Evolutionary conservation across 2,329 filamentous ascomycete genomes (phyloP), one percentile per base, ranked within the genome.

Genomic region (Alternaria viburni): DNA sequence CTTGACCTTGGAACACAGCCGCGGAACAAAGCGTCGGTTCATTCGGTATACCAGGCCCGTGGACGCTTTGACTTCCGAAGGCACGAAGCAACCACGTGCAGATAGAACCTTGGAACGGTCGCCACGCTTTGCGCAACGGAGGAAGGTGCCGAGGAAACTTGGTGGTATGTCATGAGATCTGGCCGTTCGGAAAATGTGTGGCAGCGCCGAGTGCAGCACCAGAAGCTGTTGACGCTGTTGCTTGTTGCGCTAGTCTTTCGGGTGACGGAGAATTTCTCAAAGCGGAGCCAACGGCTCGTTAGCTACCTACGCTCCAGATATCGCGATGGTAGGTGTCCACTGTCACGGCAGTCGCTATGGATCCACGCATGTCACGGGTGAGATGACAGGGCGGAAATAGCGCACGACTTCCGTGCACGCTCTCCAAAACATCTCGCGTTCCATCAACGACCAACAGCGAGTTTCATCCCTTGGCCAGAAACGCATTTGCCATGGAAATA

Each of bases 391-490:
- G 43, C 49, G 28, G 28, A 52, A 32, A 54, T 50, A 41, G 32
- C 23, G 13, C 21, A 13, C 12, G 50, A 62, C 66, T 2, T 28
- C 66, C 59, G 67, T 66, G 70, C 67, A 30, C 63, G 17, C 41
- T 13, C 30, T 50, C 44, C 49, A 26, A 65, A 65, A 65, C 71
- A 71, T 72, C 69, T 73, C 58, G 61, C 57, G 65, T 72, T 59
- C 60, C 68, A 67, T 56, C 62, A 57, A 62, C 66, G 65, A 59
- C 69, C 50, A 60, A 59, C 65, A 36, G 63, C 67, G 52, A 64
- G 77, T 79, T 79, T 79, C 77, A 79, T 73, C 69, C 70, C 71
- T 68, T 70, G 54, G 56, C 62, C 67, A 69, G 70, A 76, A 75
- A 77, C 75, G 71, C 68, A 47, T 63, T 57, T 56, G 52, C 61